Evolutionary conservation across 2,329 filamentous ascomycete species (phyloP).

Genomic region (Lecanicillium sp.): DNA sequence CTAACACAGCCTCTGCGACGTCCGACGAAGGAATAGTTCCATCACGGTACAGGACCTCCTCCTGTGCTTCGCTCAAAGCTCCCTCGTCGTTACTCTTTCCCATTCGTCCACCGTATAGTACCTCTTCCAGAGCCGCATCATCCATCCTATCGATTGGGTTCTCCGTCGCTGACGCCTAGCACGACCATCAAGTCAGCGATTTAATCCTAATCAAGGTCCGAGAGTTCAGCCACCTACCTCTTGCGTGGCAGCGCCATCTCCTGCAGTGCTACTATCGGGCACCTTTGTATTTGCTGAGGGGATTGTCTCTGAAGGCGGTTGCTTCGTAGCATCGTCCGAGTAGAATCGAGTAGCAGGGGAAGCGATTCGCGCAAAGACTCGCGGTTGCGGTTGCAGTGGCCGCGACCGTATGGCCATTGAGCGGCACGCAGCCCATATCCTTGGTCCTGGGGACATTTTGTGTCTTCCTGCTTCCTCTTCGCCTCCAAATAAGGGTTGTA

Average conservation of each 20-base stretch:
- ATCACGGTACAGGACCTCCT: conserved; percentile 32
- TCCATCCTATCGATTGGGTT: conserved; percentile 19
- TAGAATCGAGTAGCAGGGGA: conserved; percentile 17
- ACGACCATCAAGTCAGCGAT: conserved; percentile 1
- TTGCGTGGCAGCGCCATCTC: background rate
- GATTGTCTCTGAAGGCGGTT: conserved; percentile 6
- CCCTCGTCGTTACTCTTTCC: conserved; percentile 20
- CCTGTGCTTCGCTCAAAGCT: conserved; percentile 33
- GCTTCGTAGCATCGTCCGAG: conserved; percentile 23
- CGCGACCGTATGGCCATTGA: conserved; percentile 22
- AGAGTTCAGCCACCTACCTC: background rate
- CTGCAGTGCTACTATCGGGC: conserved; percentile 12
- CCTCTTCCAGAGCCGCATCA: conserved; percentile 26
- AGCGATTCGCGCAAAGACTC: background rate
- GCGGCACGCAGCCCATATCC: conserved; percentile 26
- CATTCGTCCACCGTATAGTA: conserved; percentile 26
- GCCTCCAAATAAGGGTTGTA: too few species aligned
- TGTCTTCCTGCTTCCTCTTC: background rate
- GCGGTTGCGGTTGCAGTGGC: conserved; percentile 12
- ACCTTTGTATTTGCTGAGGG: too few species aligned
- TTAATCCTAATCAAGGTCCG: conserved; percentile 11
- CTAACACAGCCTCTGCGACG: conserved; percentile 22
- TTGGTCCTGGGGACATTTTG: conserved; percentile 23
- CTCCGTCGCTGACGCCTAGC: conserved; percentile 5
- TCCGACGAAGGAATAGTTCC: conserved; percentile 29